Evolutionary conservation across 1,284 basidiomycete genomes (phyloP).

Genomic region (Moesziomyces sp.): DNA sequence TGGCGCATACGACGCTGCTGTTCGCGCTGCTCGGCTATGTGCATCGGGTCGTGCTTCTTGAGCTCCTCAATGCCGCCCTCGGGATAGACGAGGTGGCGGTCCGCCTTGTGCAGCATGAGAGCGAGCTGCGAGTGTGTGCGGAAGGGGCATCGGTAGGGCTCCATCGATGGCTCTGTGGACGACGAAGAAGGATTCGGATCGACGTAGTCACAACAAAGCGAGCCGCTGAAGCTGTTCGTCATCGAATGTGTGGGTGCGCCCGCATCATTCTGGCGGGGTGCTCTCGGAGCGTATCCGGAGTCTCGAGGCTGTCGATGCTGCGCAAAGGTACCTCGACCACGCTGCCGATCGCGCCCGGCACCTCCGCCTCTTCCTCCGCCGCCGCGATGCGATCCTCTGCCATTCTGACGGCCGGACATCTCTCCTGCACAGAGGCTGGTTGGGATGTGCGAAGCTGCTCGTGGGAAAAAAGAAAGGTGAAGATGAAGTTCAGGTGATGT

Average conservation of each 20-base stretch:
- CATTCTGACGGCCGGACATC: conserved; percentile 15
- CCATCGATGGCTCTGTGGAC: conserved; percentile 14
- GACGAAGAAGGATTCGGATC: conserved; percentile 34
- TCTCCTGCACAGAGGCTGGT: background rate
- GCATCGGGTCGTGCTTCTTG: conserved; percentile 58
- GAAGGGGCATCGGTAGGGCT: conserved; percentile 33
- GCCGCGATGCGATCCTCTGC: conserved; percentile 4
- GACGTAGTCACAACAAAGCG: conserved; percentile 36
- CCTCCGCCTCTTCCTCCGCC: conserved; percentile 13
- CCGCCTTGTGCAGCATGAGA: conserved; percentile 62
- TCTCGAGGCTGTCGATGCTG: conserved; percentile 41
- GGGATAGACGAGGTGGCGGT: conserved; percentile 63
- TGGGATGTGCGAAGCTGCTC: background rate
- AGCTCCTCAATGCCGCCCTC: conserved; percentile 61
- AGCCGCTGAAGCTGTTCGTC: conserved; percentile 7
- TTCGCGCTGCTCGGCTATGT: conserved; percentile 57
- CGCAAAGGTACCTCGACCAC: conserved; percentile 21
- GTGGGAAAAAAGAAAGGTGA: background rate
- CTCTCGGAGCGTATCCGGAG: conserved; percentile 25
- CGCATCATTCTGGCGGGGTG: conserved; percentile 1
- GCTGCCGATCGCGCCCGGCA: conserved; percentile 3
- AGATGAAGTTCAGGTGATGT: background rate
- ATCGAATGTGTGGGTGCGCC: background rate
- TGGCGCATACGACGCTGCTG: conserved; percentile 27
- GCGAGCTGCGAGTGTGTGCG: conserved; percentile 34